Evolutionary conservation across 2,329 filamentous ascomycete species (phyloP), one percentile per base, ranked within the genome.

Genomic region (Fusarium nanum): DNA sequence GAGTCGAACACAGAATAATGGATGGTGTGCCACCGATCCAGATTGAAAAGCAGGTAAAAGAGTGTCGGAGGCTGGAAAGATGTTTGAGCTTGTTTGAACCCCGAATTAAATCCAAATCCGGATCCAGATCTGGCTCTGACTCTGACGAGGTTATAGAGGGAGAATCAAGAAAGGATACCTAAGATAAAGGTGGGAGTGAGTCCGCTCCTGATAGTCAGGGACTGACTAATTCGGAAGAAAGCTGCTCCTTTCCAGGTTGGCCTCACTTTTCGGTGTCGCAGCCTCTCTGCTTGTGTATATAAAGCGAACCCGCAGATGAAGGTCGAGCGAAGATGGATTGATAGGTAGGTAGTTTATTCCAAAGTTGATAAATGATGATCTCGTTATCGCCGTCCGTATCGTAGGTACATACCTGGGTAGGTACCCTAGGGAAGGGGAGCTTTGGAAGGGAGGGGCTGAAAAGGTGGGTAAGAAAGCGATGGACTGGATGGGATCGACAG

Each of bases 11-110:
- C 53, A 46, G 48, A 59, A 25, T 52, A 53, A 67, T 37, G 40
- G 28, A 66, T 72, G 63, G 56, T 47, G 63, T 71, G 67, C 72
- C 50, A 58, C 55, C 22, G 53, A 52, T 55, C 67, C 56, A 32
- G 50, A 23, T 20, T 46, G 46, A 20, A 56, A 64, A 18, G 42
- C 25, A 41, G 23, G 12, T 20, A 46, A 50, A 44, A 44, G 57
- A 47, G 13, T 53, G 44, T 64, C n/a, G 37, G 34, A 44, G 45
- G 37, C 49, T 27, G 18, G 20, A 27, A 22, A n/a, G 34, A n/a
- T 37, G 14, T 27, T 52, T 40, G 22, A 18, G 10, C 27, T 20
- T 13, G 34, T 37, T 37, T 37, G 34, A n/a, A 37, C n/a, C n/a
- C 34, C 18, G 34, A 37, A 37, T 37, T 37, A 18, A 37, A 37